Evolutionary conservation across 495 filamentous ascomycete genomes (phyloP), one percentile per base, ranked within the genome.

Genomic region (Platismatia glauca): DNA sequence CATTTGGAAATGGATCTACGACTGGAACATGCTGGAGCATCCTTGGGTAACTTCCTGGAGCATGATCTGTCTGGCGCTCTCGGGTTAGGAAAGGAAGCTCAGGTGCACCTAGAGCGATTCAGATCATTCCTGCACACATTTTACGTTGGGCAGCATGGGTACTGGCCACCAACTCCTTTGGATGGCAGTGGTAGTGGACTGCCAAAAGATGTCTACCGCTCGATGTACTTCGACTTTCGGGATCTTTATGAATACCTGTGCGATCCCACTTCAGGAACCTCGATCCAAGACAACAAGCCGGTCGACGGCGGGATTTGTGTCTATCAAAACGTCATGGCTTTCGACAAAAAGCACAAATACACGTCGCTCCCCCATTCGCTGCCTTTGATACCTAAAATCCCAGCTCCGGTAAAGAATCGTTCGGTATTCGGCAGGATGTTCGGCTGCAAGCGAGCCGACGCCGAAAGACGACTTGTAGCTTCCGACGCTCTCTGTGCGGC

Each of bases 211-310:
- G 68, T 82, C 4, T 83, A 79, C 67, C 71, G 66, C 31, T 73
- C 73, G 22, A 87, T 89, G 83, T 79, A 79, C 43, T 68, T 74
- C 27, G 86, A 89, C 60, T 84, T 89, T 64, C 78, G 81, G 33
- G 78, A 77, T 27, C 75, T 89, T 0, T 87, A 86, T 67, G 78
- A 82, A 43, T 83, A 81, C 58, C 76, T 89, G 18, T 83, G 82
- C 13, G 86, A 89, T 61, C 67, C 69, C 20, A 75, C 69, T 5
- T 79, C 80, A 22, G 75, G 74, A 13, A 58, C 67, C 11, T 70
- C 77, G 16, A 69, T 78, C 11, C 68, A 61, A 55, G 74, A 71
- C 56, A 73, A 78, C 11, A 63, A 68, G 24, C 63, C 74, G n/a
- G 76, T 79, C 2, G 75, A 77, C 58, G 82, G 80, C 16, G 84